A percentile compares a stretch with the other conserved stretches of the same genome.
These are phyloP conservation scores for Aspergillus calidoustus DNA, from an alignment of 2,329 filamentous ascomycete genomes.

Conservation along the genomic window DNA sequence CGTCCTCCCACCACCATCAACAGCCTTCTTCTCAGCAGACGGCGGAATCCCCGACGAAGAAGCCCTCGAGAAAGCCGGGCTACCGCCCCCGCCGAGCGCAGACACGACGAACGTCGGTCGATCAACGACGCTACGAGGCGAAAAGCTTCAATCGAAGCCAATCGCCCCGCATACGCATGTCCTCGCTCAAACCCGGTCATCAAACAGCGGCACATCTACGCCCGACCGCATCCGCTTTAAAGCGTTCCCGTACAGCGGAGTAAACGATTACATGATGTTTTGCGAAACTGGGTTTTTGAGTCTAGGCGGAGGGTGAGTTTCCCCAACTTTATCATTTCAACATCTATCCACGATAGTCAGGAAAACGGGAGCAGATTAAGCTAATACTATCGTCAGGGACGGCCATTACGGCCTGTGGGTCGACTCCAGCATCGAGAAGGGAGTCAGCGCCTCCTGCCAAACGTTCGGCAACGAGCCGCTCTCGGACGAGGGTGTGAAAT, in stretches of 20 bases:
- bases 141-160: slow-evolving; percentile 36
- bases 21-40: slow-evolving; percentile 16
- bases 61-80: slow-evolving; percentile 55
- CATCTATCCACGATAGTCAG: no score
- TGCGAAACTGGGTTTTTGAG: slow-evolving; percentile 86
- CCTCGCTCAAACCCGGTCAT: slow-evolving; percentile 8
- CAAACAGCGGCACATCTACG: slow-evolving; percentile 56
- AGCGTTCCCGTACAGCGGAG: slow-evolving; percentile 91
- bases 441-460: slow-evolving; percentile 79
- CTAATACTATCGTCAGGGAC: slow-evolving; percentile 52
- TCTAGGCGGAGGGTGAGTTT: slow-evolving; percentile 73
- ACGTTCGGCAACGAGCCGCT: slow-evolving; percentile 95
- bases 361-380: background rate
- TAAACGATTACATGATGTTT: slow-evolving; percentile 96
- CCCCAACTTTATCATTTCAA: background rate
- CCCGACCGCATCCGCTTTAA: slow-evolving; percentile 89
- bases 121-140: slow-evolving; percentile 61
- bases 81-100: slow-evolving; percentile 72
- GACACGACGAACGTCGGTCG: slow-evolving; percentile 66
- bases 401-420: slow-evolving; percentile 94
- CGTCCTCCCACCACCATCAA: slow-evolving; percentile 55
- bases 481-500: slow-evolving; percentile 91
- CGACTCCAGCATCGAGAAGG: slow-evolving; percentile 80
- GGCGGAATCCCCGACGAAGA: slow-evolving; percentile 36
- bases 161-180: slow-evolving; percentile 25